Conservation (phyloP, 495 filamentous ascomycete genomes). For the Hypomontagnella submonticulosa region DNA sequence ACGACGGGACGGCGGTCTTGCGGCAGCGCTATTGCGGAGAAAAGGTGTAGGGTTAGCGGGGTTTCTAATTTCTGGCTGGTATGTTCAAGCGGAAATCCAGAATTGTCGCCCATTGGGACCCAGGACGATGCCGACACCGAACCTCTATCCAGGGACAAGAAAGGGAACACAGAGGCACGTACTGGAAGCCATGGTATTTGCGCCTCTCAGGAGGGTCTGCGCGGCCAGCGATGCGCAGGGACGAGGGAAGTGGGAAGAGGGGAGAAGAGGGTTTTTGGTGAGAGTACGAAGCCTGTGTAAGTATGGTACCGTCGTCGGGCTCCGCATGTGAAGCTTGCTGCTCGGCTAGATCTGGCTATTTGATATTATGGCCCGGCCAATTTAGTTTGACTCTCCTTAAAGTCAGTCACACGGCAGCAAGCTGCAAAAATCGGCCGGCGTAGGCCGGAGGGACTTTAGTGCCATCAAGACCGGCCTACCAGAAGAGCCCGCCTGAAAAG, state of each 20-base stretch:
- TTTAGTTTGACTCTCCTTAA: constrained; percentile 14
- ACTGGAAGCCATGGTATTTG: constrained; percentile 60
- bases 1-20: constrained; percentile 74
- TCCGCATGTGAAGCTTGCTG: constrained; percentile 27
- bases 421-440: constrained; percentile 31
- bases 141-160: background rate
- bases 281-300: constrained; percentile 10
- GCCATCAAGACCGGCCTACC: no score
- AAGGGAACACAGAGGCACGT: constrained; percentile 42
- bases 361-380: background rate
- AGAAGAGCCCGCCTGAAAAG: background rate
- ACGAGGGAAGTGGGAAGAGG: constrained; percentile 11
- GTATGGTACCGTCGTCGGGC: constrained; percentile 18
- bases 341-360: background rate
- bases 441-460: constrained; percentile 24
- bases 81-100: background rate
- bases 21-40: constrained; percentile 45
- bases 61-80: background rate
- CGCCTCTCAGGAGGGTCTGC: constrained; percentile 5
- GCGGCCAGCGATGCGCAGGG: constrained; percentile 14
- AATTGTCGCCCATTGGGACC: background rate
- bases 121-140: background rate
- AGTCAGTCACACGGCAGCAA: constrained; percentile 18
- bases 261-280: constrained; percentile 1
- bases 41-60: constrained; percentile 14